A percentile compares a stretch with the other conserved stretches of the same genome.
Conservation (phyloP, 352 stramenopile genomes). For the Phytophthora constricta region DNA sequence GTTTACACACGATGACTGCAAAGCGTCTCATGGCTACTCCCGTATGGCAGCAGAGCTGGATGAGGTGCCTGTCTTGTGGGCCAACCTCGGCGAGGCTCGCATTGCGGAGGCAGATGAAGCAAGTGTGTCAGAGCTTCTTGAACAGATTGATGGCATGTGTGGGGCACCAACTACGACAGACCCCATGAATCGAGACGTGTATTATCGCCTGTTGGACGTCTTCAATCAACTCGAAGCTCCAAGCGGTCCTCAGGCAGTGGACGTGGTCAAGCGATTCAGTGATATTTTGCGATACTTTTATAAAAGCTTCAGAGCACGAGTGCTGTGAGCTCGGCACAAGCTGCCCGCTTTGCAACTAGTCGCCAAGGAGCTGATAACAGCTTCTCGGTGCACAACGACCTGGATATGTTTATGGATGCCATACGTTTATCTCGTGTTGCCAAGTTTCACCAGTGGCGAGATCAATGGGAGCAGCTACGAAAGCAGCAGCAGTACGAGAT, state of each 20-base stretch:
- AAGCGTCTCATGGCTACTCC: too few species aligned
- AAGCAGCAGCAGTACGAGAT: background rate
- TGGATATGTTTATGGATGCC: slow-evolving; percentile 6
- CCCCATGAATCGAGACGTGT: slow-evolving; percentile 13
- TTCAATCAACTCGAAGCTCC: slow-evolving; percentile 10
- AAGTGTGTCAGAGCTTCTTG: background rate
- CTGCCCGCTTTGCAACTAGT: slow-evolving; percentile 7
- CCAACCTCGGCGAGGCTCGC: background rate
- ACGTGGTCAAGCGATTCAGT: background rate
- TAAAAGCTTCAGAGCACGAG: background rate
- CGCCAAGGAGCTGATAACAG: slow-evolving; percentile 14
- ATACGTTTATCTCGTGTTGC: background rate
- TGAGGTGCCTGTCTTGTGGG: background rate
- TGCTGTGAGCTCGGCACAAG: background rate
- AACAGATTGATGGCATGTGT: slow-evolving; percentile 10
- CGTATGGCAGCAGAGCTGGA: too few species aligned
- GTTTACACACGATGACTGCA: background rate
- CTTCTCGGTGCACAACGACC: slow-evolving; percentile 10
- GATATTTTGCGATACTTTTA: slow-evolving; percentile 14
- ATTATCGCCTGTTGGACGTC: slow-evolving; percentile 17
- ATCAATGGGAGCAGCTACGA: slow-evolving; percentile 1
- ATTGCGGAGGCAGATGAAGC: background rate
- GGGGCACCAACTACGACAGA: background rate
- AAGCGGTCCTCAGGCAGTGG: background rate
- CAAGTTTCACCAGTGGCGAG: slow-evolving; percentile 7